Base-by-base conservation (phyloP, 1,139 yeast species). In the Pneumocystis oryctolagi region DNA sequence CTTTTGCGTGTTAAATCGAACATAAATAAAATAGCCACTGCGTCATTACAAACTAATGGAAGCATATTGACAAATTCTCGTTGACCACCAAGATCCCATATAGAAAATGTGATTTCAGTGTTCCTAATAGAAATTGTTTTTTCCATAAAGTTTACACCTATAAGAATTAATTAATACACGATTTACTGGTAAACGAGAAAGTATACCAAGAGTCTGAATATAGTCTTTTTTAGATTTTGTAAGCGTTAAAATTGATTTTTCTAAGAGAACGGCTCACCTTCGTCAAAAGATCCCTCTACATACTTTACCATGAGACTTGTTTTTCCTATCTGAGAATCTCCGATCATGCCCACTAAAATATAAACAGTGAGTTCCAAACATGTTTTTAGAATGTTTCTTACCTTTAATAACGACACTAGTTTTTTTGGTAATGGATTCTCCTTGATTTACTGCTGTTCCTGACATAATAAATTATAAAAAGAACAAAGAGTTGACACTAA, bases 11-110 rank as follows among this genome's bases (percentile, higher is more conserved):
- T 87, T 65, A 92, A 77, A 74, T 92, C 98, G 77, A 94, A 92
- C 85, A 89, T 84, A 71, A 90, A 90, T 63, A 94, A 79, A 42
- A 92, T 83, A 1, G 97, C 97, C 12, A 90, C 95, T 0, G 98
- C 95, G 67, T 92, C 97, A 67, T 87, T 85, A 16, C 95, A 87
- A 9, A 94, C 97, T 65, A 92, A 77, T 31, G 97, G 97, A 62
- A 94, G 77, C 99, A 92, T 92, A 73, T 92, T 92, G 65, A 90
- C 89, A 73, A 90, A 92, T 73, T 94, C 98, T 65, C 89, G 82
- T 70, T 90, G 96, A 0, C 99, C 99, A 35, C 99, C 99, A 28
- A 92, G 77, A 74, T 92, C 99, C 96, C 97, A 92, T 56, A 92
- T 85, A 37, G 95, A 85, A 71, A 92, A 92, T 40, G 95, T 85